These are phyloP conservation scores for Podospora sp. DNA, from an alignment of 495 filamentous ascomycete genomes.

Conservation along the genomic window DNA sequence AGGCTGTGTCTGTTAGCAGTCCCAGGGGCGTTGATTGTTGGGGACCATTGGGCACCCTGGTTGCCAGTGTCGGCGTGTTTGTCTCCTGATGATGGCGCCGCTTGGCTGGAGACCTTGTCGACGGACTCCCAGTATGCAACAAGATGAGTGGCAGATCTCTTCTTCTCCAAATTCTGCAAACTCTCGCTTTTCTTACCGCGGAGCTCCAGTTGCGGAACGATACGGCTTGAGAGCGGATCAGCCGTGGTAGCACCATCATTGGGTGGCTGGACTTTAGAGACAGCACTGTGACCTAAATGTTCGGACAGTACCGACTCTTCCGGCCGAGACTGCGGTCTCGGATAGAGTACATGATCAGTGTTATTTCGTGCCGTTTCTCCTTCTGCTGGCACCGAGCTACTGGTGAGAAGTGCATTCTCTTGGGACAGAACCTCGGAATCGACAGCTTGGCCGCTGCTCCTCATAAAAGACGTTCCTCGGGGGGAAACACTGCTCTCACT, in stretches of 20 bases:
- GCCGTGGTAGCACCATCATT: neutral
- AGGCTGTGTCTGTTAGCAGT: slow-evolving; percentile 23
- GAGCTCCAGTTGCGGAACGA: neutral
- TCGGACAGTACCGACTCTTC: neutral
- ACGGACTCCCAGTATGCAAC: slow-evolving; percentile 31
- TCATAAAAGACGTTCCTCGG: neutral
- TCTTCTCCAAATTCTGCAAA: slow-evolving; percentile 8
- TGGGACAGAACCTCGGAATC: neutral
- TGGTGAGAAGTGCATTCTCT: neutral
- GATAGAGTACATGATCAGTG: neutral
- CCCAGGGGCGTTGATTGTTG: slow-evolving; percentile 26
- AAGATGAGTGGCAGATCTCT: slow-evolving; percentile 26
- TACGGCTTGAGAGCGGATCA: neutral
- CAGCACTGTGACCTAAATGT: slow-evolving; percentile 12
- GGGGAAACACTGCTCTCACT: neutral
- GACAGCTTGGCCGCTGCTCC: neutral
- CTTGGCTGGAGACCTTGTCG: neutral
- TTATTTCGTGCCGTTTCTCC: neutral
- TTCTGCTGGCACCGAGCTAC: neutral
- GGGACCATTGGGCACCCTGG: slow-evolving; percentile 17
- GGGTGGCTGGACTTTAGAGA: slow-evolving; percentile 21
- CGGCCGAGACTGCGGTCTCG: neutral
- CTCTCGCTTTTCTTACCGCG: slow-evolving; percentile 1
- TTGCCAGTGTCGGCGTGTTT: neutral
- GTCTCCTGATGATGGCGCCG: neutral